These are phyloP conservation scores for Pseudozyma pruni DNA, from an alignment of 1,284 basidiomycete genomes.

Conservation along the genomic window DNA sequence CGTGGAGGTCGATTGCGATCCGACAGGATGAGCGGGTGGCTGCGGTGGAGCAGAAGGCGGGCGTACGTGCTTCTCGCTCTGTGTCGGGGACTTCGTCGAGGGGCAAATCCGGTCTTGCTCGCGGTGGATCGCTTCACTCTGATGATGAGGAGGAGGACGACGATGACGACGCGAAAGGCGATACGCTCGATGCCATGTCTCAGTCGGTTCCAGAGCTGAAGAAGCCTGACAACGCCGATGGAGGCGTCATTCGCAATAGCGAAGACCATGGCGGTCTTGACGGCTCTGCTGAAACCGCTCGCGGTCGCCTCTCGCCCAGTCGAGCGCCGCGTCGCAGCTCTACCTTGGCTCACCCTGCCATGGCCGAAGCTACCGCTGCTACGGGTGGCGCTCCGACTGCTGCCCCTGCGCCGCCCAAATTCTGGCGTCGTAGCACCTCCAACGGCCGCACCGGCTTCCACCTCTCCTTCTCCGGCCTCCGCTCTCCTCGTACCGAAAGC, in stretches of 20 bases:
- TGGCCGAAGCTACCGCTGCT: slow-evolving; percentile 18
- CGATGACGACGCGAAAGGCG: slow-evolving; percentile 15
- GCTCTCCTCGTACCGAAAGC: slow-evolving; percentile 24
- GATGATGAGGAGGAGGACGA: slow-evolving; percentile 29
- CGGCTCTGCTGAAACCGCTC: background rate
- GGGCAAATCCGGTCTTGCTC: slow-evolving; percentile 25
- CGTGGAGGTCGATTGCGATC: slow-evolving; percentile 23
- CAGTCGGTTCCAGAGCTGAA: slow-evolving; percentile 58
- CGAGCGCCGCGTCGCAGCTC: slow-evolving; percentile 33
- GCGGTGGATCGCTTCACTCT: slow-evolving; percentile 26
- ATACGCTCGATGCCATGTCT: slow-evolving; percentile 49
- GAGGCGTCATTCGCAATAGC: background rate
- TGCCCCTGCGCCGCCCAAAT: slow-evolving; percentile 14
- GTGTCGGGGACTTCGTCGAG: slow-evolving; percentile 27
- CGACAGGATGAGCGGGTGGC: slow-evolving; percentile 29
- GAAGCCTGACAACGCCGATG: slow-evolving; percentile 13
- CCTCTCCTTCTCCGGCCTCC: slow-evolving; percentile 37
- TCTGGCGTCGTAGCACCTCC: slow-evolving; percentile 45
- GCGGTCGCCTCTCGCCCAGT: slow-evolving; percentile 18
- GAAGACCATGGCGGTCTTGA: slow-evolving; percentile 8
- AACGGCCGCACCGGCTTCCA: slow-evolving; percentile 39
- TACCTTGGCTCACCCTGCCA: slow-evolving; percentile 22
- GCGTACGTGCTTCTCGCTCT: slow-evolving; percentile 10
- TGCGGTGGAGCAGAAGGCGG: slow-evolving; percentile 14
- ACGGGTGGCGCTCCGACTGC: slow-evolving; percentile 1